Evolutionary conservation across 768 basidiomycete species (phyloP).

Genomic region (Suillus placidus): DNA sequence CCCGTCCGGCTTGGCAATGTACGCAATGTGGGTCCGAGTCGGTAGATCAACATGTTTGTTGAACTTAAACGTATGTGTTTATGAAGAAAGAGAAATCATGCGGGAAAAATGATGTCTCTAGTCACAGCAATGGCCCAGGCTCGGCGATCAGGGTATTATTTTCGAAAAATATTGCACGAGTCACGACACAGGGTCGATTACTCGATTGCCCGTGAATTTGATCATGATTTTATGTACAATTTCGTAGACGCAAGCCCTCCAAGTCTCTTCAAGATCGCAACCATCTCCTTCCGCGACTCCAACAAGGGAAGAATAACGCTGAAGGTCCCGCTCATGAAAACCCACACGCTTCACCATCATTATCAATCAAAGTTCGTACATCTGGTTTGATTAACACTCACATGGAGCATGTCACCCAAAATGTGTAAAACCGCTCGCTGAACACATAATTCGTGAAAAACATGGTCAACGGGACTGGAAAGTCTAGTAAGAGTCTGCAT

Average conservation of each 20-base stretch:
- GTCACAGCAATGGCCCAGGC: neutral
- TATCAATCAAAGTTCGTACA: neutral
- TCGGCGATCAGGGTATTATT: neutral
- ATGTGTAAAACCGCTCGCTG: slow-evolving; percentile 33
- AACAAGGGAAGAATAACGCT: slow-evolving; percentile 34
- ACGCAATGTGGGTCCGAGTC: neutral
- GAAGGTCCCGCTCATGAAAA: slow-evolving; percentile 30
- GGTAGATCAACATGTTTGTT: neutral
- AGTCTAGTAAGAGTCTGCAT: neutral
- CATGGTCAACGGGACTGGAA: slow-evolving; percentile 37
- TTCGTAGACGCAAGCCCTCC: neutral
- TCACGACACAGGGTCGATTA: neutral
- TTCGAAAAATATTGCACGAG: neutral
- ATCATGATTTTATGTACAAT: slow-evolving; percentile 4
- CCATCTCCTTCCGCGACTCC: slow-evolving; percentile 33
- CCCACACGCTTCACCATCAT: slow-evolving; percentile 29
- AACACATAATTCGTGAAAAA: slow-evolving; percentile 41
- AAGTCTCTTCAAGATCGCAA: slow-evolving; percentile 17
- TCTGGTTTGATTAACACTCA: slow-evolving; percentile 14
- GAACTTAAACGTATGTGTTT: neutral
- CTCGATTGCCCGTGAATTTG: neutral
- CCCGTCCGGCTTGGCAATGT: neutral
- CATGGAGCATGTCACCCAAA: slow-evolving; percentile 40
- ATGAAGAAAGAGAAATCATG: neutral
- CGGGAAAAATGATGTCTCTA: neutral